Base-by-base conservation (phyloP, 2,329 filamentous ascomycete genomes). In the Trichoderma gracile region DNA sequence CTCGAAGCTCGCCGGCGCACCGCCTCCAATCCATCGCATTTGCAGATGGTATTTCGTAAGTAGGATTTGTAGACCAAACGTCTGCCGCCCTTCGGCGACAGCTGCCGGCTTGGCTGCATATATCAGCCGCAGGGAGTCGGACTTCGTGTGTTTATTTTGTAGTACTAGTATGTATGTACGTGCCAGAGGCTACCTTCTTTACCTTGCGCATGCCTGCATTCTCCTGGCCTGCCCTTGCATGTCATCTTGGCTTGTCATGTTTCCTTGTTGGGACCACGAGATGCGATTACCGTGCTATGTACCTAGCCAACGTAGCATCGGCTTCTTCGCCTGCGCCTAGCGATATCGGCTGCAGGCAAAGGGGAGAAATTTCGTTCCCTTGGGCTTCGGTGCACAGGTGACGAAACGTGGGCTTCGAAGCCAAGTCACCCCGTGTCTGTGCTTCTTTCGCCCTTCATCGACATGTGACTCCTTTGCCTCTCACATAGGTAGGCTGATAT, bases 291-390 rank as follows among this genome's bases (percentile, higher is more conserved):
- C 4, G 23, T 27, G 33, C 46, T 17, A n/a, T n/a, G n/a, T n/a
- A n/a, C n/a, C n/a, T n/a, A n/a, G n/a, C n/a, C n/a, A n/a, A n/a
- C n/a, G n/a, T n/a, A 25, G 25, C 23, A 42, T 53, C 58, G 23
- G 47, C 19, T 38, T 25, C 47, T 53, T 61, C 25, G 42, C 19
- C 25, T 27, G 47, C 25, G 19, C 23, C 38, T 53, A 30, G 58
- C 58, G 58, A 62, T 46, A 62, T 62, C 58, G 58, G 58, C 58
- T 54, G 58, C 58, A 62, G 33, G 49, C n/a, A 62, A 62, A 15
- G n/a, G 58, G 57, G 46, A 33, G 38, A n/a, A n/a, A n/a, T n/a
- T 40, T 60, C 5, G 19, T 17, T 25, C 21, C 42, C 33, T n/a
- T 7, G 43, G 21, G 17, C 21, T 43, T 52, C 47, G n/a, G 17